phyloP scores from a whole-genome alignment of 2,329 filamentous ascomycete genomes.

The Colletotrichum sp. region DNA sequence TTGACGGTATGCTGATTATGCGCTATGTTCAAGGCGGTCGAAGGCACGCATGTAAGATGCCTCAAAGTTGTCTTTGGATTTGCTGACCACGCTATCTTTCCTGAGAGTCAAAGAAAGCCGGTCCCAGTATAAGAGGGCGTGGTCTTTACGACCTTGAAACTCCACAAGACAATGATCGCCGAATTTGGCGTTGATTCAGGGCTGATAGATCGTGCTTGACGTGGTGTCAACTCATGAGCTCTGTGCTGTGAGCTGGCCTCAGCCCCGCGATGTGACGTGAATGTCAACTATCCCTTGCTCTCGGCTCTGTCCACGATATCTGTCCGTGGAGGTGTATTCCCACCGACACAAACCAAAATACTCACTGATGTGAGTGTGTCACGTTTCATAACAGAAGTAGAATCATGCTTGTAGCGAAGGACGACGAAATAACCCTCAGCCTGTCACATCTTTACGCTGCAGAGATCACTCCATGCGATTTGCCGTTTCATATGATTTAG shows the following conservation, averaged over 20 bases:
- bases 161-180: too few relatives aligned
- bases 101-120: too few relatives aligned
- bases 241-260: background rate
- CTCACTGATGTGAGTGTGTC: background rate
- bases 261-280: background rate
- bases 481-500: rapidly evolving
- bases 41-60: too few relatives aligned
- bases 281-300: rapidly evolving
- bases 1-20: too few relatives aligned
- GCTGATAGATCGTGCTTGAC: too few relatives aligned
- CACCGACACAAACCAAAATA: background rate
- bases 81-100: too few relatives aligned
- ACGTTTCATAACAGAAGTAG: background rate
- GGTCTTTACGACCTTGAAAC: too few relatives aligned
- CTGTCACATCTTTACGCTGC: background rate
- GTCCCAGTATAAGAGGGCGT: too few relatives aligned
- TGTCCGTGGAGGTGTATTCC: background rate
- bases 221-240: too few relatives aligned
- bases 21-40: too few relatives aligned
- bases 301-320: background rate
- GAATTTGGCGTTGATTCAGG: too few relatives aligned
- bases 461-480: rapidly evolving
- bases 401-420: background rate
- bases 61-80: too few relatives aligned
- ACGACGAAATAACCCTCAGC: background rate